phyloP scores from a whole-genome alignment of 2,329 filamentous ascomycete genomes.

The Microcyclosporella mali region DNA sequence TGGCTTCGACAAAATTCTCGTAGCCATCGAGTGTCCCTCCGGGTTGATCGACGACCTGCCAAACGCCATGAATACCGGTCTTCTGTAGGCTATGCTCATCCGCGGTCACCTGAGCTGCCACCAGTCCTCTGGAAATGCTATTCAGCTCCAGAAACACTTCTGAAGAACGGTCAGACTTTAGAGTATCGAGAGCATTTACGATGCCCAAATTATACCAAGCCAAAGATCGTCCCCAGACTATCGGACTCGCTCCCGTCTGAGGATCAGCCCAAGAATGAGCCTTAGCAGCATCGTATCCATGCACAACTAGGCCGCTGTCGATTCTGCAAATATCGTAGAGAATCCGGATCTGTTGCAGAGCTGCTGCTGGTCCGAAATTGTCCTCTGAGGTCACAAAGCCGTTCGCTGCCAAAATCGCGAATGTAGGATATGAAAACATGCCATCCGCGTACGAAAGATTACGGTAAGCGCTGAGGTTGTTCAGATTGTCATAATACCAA shows the following conservation, averaged over 20 bases:
- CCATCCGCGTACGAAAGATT: conserved; percentile 51
- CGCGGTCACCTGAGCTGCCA: conserved; percentile 34
- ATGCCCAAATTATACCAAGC: conserved; percentile 52
- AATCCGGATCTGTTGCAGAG: conserved; percentile 41
- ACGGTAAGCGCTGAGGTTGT: conserved; percentile 36
- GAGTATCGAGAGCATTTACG: conserved; percentile 43
- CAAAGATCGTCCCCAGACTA: conserved; percentile 50
- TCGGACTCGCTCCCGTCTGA: conserved; percentile 45
- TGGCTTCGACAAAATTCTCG: conserved; percentile 57
- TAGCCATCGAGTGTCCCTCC: conserved; percentile 26
- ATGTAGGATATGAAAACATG: conserved; percentile 47
- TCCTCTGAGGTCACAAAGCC: conserved; percentile 7
- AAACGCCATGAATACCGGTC: conserved; percentile 42
- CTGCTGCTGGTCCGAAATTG: conserved; percentile 16
- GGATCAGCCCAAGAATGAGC: conserved; percentile 49
- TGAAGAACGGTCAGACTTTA: conserved; percentile 27
- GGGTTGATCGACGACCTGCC: conserved; percentile 50
- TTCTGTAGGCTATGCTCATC: conserved; percentile 29
- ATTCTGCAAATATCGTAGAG: conserved; percentile 41
- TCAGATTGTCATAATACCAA: conserved; percentile 31
- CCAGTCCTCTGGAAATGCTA: conserved; percentile 36
- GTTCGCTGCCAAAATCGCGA: conserved; percentile 30
- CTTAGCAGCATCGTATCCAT: conserved; percentile 50
- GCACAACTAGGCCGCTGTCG: conserved; percentile 43
- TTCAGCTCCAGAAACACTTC: conserved; percentile 28